Evolutionary conservation across 1,284 basidiomycete species (phyloP), one percentile per base, ranked within the genome.

Genomic region (Rhodotorula sp.): DNA sequence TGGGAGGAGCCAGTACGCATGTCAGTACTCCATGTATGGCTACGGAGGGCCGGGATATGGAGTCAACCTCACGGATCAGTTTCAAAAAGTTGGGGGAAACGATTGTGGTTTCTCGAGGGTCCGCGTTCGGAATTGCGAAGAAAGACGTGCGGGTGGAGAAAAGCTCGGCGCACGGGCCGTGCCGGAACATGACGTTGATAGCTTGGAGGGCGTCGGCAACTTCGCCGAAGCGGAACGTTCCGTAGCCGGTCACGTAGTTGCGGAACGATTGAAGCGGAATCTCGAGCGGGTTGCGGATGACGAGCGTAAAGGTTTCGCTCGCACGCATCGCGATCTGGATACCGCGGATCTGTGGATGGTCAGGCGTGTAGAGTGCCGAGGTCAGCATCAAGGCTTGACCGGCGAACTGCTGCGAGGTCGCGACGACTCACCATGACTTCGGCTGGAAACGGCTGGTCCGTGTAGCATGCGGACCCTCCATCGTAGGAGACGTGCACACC

Each of bases 161-260:
- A 52, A 62, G 62, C 6, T 58, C 46, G 3, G 39, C 20, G 3
- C 66, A 61, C 23, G 71, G 64, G 4, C 58, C 51, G 54, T 73
- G 69, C 15, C 46, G 31, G 56, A 70, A 48, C 34, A 73, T 39
- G 3, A 62, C 59, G 46, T 73, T 73, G 64, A 73, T 60, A 3
- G 68, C 69, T 23, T 61, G 46, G n/a, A 73, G 62, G 0, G 66
- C 65, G 1, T 70, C 66, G 48, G 23, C 16, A 18, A 64, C 64
- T 15, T 70, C 51, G 20, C 60, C 63, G 0, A 16, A 15, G n/a
- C 43, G 16, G 26, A 63, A 57, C 49, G 23, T 23, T 7, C 49
- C 49, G 1, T 8, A 3, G 7, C 49, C 47, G 0, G 21, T 29
- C 61, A 60, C 16, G 58, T 70, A 74, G 12, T 46, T 21, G 46